Base-by-base conservation (phyloP, 352 stramenopile species). In the Phytophthora pini region DNA sequence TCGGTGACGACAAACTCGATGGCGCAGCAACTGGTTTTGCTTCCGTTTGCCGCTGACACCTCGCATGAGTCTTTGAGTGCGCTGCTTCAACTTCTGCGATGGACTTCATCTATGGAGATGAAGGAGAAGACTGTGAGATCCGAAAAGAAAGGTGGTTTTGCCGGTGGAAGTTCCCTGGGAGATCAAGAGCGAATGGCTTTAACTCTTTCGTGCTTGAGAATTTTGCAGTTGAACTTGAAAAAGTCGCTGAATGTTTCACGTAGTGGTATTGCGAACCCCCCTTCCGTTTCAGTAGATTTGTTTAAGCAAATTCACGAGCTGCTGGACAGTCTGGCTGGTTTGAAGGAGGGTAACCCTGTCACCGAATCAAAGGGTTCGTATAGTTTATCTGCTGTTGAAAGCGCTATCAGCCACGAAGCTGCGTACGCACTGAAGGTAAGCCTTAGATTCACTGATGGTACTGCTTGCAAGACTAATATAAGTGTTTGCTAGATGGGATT, bases 141-240 rank as follows among this genome's bases (percentile, higher is more conserved):
- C 2, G 46, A 54, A 41, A 68, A 36, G 6, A 12, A 8, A 15
- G 39, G 3, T 10, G 26, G 59, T 56, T 26, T 17, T 52, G 27
- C n/a, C 2, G 39, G 24, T 61, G 50, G 15, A 17, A 12, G 27
- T 29, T 44, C 13, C n/a, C 11, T 76, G 6, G 11, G 12, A 24
- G 9, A 10, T 2, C 27, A 60, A 50, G 56, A 65, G n/a, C 64
- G 53, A 45, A 72, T 82, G 61, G 57, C 45, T 36, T 40, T 84
- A 15, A 36, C 62, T 0, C 52, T 84, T 15, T 77, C 72, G 0
- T 88, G 74, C 20, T 58, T 88, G 13, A 68, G 74, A 6, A 68
- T 88, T 34, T 24, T 88, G 20, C 72, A 82, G 40, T n/a, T 77
- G 0, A 88, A 88, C 58, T 29, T 88, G 39, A 82, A 56, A 32